A percentile compares a stretch with the other conserved stretches of the same genome.
Evolutionary conservation across 345 rosid species (phyloP).

Genomic region (Euphorbia tirucalli): DNA sequence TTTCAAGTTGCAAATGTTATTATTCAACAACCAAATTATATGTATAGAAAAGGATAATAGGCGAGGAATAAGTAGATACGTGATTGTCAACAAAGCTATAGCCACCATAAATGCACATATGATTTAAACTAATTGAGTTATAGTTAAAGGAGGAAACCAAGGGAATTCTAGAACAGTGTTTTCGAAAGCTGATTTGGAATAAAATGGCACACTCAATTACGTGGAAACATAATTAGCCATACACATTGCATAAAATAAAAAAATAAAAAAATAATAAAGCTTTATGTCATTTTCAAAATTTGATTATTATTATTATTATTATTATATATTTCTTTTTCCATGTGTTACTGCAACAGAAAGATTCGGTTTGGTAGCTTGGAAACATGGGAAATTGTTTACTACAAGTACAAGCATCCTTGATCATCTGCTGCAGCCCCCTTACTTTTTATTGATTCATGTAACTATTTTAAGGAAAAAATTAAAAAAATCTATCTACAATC

Average conservation of each 20-base stretch:
- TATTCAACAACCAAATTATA: too few species aligned
- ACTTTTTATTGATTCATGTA: not conserved
- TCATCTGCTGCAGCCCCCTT: constrained; percentile 18
- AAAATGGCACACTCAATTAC: constrained; percentile 20
- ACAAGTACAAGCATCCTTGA: constrained; percentile 58
- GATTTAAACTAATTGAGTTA: not conserved
- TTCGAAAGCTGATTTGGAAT: constrained; percentile 24
- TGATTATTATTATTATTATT: too few species aligned
- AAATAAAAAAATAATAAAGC: constrained; percentile 7
- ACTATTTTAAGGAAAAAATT: too few species aligned
- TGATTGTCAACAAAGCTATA: constrained; percentile 21
- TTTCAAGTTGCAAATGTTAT: too few species aligned
- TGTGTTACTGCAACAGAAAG: constrained; percentile 37
- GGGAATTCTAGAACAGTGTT: constrained; percentile 27
- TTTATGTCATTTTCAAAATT: constrained; percentile 45
- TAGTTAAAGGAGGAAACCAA: constrained; percentile 13
- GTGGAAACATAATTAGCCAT: constrained; percentile 24
- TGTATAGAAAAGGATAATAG: too few species aligned
- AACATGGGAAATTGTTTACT: constrained; percentile 65
- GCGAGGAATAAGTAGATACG: not conserved
- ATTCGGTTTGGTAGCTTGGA: constrained; percentile 59
- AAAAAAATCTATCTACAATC: too few species aligned
- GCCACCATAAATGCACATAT: not conserved
- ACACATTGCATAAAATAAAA: constrained; percentile 2
- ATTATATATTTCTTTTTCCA: not conserved